Percentiles rank a stretch among this genome's conserved stretches.
Conservation (phyloP, 2,329 filamentous ascomycete genomes). For the Myriosclerotinia scirpicola region DNA sequence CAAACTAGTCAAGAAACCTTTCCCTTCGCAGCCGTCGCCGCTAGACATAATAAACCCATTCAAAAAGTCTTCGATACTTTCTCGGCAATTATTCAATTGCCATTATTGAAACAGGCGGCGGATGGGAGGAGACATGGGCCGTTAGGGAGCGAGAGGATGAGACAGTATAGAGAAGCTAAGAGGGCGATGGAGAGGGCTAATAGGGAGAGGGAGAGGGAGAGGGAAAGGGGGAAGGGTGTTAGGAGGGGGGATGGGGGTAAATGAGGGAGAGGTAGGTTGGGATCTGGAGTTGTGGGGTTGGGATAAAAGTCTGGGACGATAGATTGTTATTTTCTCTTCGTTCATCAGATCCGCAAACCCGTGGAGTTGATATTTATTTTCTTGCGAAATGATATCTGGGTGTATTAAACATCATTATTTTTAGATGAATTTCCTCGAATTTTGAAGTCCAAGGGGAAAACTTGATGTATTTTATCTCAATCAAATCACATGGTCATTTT, state of each 20-base stretch:
- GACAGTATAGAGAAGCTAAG: slow-evolving; percentile 44
- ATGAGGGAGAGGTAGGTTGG: neutral
- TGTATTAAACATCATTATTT: no score
- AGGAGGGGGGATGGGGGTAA: neutral
- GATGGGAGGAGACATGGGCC: slow-evolving; percentile 47
- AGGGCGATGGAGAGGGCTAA: slow-evolving; percentile 44
- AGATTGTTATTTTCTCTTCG: no score
- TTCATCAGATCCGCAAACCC: no score
- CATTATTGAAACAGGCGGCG: slow-evolving; percentile 48
- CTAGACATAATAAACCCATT: slow-evolving; percentile 46
- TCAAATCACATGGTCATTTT: no score
- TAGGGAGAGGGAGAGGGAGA: neutral
- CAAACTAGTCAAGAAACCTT: slow-evolving; percentile 50
- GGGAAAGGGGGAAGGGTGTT: neutral
- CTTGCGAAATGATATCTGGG: no score
- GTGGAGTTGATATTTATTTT: no score
- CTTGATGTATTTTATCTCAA: no score
- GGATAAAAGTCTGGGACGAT: neutral
- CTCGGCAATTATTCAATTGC: slow-evolving; percentile 50
- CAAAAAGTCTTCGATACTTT: slow-evolving; percentile 51
- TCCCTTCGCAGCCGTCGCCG: slow-evolving; percentile 49
- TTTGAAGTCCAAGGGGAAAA: no score
- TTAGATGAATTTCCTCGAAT: no score
- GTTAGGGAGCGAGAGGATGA: slow-evolving; percentile 46
- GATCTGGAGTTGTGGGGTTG: neutral